Evolutionary conservation across 2,329 filamentous ascomycete genomes (phyloP).

Genomic region (Ophiostoma tasmaniense): DNA sequence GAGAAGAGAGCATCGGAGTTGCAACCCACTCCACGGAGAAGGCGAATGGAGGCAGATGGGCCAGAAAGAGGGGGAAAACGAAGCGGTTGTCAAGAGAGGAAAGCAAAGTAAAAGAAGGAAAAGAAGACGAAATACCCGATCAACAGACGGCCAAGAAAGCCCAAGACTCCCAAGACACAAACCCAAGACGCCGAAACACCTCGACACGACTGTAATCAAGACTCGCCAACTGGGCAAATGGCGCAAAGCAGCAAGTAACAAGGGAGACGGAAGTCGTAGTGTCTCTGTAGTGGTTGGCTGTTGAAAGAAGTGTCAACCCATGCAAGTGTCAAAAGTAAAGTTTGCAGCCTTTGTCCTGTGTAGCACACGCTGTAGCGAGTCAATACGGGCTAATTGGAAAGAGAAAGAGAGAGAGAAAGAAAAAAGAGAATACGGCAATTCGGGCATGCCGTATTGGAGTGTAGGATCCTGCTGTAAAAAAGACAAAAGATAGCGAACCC

Average conservation of each 20-base stretch:
- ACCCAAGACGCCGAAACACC: not conserved
- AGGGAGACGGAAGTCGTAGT: not conserved
- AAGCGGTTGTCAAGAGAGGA: not conserved
- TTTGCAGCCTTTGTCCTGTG: not conserved
- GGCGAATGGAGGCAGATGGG: not conserved
- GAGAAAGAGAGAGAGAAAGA: not conserved
- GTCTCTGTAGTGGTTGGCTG: no score
- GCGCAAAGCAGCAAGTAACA: not conserved
- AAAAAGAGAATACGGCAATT: not conserved
- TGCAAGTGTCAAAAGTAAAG: not conserved
- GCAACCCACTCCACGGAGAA: not conserved
- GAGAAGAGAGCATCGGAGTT: not conserved
- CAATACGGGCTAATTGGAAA: conserved; percentile 1
- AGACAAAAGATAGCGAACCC: not conserved
- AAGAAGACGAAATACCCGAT: not conserved
- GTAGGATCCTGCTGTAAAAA: not conserved
- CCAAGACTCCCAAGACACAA: not conserved
- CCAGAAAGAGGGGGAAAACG: not conserved
- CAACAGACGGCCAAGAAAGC: not conserved
- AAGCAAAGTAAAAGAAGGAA: no score
- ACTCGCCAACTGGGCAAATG: not conserved
- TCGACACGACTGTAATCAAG: not conserved
- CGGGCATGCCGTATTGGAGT: not conserved
- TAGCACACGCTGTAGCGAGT: no score
- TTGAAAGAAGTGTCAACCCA: not conserved